phyloP scores from a whole-genome alignment of 805 yeast genomes.

The Suhomyces canberraensis region DNA sequence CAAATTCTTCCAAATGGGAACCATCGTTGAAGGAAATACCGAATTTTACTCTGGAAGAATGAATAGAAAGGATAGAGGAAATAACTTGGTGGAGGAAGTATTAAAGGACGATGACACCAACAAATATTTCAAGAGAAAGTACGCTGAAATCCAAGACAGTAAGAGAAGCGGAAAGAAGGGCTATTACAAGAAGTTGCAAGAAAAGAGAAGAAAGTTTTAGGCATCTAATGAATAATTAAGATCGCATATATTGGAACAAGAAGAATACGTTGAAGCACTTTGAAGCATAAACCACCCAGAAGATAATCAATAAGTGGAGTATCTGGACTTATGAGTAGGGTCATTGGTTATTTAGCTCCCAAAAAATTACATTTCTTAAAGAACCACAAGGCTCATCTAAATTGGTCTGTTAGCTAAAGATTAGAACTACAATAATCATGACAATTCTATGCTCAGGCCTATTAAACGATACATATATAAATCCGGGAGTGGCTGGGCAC shows the following conservation, averaged over 20 bases:
- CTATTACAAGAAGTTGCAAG: conserved; percentile 60
- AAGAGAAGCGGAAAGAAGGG: conserved; percentile 62
- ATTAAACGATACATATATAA: neutral
- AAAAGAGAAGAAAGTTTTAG: conserved; percentile 53
- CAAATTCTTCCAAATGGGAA: conserved; percentile 83
- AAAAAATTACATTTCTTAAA: too few relatives aligned
- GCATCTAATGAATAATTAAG: neutral
- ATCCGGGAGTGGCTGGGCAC: neutral
- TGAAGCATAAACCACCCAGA: too few relatives aligned
- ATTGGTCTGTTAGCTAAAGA: too few relatives aligned
- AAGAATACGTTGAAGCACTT: too few relatives aligned
- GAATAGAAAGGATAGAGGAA: conserved; percentile 68
- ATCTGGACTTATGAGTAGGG: too few relatives aligned
- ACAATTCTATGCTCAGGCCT: too few relatives aligned
- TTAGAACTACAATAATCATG: too few relatives aligned
- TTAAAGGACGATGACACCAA: conserved; percentile 67
- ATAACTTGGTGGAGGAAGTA: conserved; percentile 77
- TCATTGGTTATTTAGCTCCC: too few relatives aligned
- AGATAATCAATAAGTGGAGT: too few relatives aligned
- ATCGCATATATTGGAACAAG: too few relatives aligned
- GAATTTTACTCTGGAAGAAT: conserved; percentile 72
- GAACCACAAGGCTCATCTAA: too few relatives aligned
- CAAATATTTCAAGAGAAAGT: conserved; percentile 81
- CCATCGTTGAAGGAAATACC: conserved; percentile 75
- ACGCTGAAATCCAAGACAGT: conserved; percentile 68